phyloP scores from a whole-genome alignment of 352 stramenopile genomes.

The Phytophthora multivora region DNA sequence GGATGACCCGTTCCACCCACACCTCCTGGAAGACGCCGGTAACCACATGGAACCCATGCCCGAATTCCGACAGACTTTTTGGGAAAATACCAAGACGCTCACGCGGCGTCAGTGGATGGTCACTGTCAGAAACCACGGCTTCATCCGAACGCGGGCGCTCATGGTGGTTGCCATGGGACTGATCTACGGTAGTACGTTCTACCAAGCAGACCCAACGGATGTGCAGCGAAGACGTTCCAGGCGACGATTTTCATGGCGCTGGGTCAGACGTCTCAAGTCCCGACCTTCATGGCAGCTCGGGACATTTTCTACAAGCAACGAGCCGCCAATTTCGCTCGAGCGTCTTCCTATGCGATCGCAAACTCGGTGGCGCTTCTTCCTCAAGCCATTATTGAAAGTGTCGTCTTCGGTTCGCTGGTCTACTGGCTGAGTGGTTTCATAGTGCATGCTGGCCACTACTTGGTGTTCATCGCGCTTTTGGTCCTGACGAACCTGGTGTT shows the following conservation, averaged over 20 bases:
- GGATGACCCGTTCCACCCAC: conserved; percentile 14
- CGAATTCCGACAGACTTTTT: conserved; percentile 42
- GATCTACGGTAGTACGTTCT: conserved; percentile 42
- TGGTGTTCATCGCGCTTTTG: conserved; percentile 38
- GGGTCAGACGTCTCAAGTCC: conserved; percentile 65
- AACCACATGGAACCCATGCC: conserved; percentile 35
- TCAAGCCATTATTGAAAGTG: conserved; percentile 48
- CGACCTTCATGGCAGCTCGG: conserved; percentile 65
- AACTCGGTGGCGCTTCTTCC: conserved; percentile 62
- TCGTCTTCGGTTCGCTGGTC: conserved; percentile 75
- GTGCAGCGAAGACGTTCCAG: conserved; percentile 57
- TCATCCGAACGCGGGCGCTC: conserved; percentile 29
- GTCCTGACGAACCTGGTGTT: conserved; percentile 44
- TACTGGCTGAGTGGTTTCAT: conserved; percentile 78
- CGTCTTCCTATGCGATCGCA: conserved; percentile 56
- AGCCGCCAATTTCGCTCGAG: conserved; percentile 69
- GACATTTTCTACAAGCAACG: conserved; percentile 82
- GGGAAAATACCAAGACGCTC: conserved; percentile 30
- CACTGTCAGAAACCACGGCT: conserved; percentile 39
- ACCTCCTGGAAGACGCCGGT: conserved; percentile 15
- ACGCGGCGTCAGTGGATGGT: conserved; percentile 56
- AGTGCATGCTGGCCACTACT: conserved; percentile 16
- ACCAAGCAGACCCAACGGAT: conserved; percentile 35
- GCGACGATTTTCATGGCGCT: conserved; percentile 74
- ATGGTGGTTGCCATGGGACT: conserved; percentile 45